Evolutionary conservation across 495 filamentous ascomycete genomes (phyloP).

Genomic region (Hypoxylon subgilvum): DNA sequence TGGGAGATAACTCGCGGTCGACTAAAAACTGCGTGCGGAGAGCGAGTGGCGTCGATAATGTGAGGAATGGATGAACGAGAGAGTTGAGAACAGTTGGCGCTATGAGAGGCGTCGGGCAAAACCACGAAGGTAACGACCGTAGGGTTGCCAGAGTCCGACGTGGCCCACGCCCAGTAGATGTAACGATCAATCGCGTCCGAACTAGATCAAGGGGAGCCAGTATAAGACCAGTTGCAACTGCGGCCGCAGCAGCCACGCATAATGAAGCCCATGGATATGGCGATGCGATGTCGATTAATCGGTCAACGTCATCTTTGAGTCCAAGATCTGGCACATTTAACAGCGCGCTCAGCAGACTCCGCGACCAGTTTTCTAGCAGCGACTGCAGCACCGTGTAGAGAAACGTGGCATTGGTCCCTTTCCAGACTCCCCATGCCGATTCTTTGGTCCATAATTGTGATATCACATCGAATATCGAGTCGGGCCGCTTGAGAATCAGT

Average conservation of each 20-base stretch:
- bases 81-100: conserved; percentile 86
- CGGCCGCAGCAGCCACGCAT: conserved; percentile 79
- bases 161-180: conserved; percentile 72
- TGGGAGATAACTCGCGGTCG: conserved; percentile 81
- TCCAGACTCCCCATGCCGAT: conserved; percentile 91
- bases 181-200: conserved; percentile 86
- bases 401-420: conserved; percentile 89
- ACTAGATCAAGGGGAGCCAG: conserved; percentile 88
- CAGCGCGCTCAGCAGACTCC: conserved; percentile 80
- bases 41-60: conserved; percentile 78
- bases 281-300: conserved; percentile 65
- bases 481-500: conserved; percentile 69
- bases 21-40: conserved; percentile 78
- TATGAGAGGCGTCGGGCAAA: conserved; percentile 72
- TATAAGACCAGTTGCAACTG: conserved; percentile 76
- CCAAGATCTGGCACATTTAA: conserved; percentile 82
- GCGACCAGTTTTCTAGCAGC: conserved; percentile 84
- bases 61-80: conserved; percentile 78
- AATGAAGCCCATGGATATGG: conserved; percentile 76
- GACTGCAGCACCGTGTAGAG: conserved; percentile 83
- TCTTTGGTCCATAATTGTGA: conserved; percentile 87
- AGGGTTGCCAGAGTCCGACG: conserved; percentile 77
- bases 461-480: conserved; percentile 79
- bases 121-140: conserved; percentile 75
- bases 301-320: conserved; percentile 59